Evolutionary conservation across 1,139 yeast species (phyloP), one percentile per base, ranked within the genome.

Genomic region (Saccharomyces pastorianus): DNA sequence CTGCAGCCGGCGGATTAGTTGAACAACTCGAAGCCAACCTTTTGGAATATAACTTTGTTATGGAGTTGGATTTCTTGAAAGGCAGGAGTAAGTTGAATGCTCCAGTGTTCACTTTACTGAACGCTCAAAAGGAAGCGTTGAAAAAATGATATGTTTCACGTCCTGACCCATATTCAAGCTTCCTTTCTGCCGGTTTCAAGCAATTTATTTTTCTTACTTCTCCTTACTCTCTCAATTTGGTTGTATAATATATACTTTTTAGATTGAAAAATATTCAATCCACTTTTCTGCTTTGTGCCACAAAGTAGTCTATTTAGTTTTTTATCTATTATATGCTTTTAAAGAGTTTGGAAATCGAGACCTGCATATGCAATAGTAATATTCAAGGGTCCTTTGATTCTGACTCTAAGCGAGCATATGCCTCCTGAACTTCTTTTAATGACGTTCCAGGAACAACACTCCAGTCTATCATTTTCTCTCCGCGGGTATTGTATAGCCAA

Each of bases 1-100:
- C 74, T 57, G 97, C 95, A 58, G 99, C 98, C 48, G 98, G 96
- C 56, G 85, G 88, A 65, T 80, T 95, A 62, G 87, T 89, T 53
- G 73, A 73, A 66, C 75, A 81, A 73, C 71, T 76, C 50, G 85
- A 84, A 53, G 96, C 84, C 56, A 80, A 85, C 55, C 80, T 91
- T 55, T 71, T 84, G 49, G 96, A 90, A 73, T 93, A 83, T 72
- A 76, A 85, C 63, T 93, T 93, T 67, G 88, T 93, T 50, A 82
- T 93, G 87, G 99, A 93, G 74, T 82, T 93, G 67, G 95, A 89
- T 69, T 93, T 93, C 81, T 81, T 93, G 71, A 85, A 89, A 70
- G 99, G 99, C 60, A 84, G 96, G 73, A 93, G 87, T 59, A 86
- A 82, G 75, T 82, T 93, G 66, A 81, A 79, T 59, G 90, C 93